Conservation (phyloP, 2,329 filamentous ascomycete species). For the Chalaropsis thielavioides region DNA sequence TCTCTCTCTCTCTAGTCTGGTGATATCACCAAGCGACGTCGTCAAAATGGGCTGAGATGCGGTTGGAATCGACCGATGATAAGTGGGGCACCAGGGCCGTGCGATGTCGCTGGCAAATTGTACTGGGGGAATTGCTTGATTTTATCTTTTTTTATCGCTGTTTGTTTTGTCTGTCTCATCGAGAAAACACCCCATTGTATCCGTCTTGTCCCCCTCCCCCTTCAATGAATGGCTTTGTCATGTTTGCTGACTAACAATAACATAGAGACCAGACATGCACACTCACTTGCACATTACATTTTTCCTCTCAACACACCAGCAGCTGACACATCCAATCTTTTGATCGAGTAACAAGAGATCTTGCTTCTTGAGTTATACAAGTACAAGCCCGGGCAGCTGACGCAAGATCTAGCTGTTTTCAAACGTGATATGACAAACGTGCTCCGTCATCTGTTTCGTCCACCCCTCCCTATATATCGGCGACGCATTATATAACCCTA, state of each 20-base stretch:
- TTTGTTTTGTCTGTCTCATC: neutral
- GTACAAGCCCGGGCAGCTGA: neutral
- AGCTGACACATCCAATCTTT: neutral
- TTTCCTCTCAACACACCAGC: neutral
- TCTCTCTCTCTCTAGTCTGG: slow-evolving; percentile 9
- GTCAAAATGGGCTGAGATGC: slow-evolving; percentile 18
- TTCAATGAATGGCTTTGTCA: neutral
- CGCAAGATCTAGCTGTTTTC: neutral
- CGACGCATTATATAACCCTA: neutral
- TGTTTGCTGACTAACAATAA: neutral
- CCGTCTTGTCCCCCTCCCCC: neutral
- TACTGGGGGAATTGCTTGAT: slow-evolving; percentile 8
- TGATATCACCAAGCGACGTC: slow-evolving; percentile 16
- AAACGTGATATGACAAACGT: neutral
- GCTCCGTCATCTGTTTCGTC: neutral
- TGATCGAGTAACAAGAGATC: neutral
- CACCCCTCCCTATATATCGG: neutral
- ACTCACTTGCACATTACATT: too few species aligned
- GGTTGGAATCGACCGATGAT: slow-evolving; percentile 18
- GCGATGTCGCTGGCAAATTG: slow-evolving; percentile 10
- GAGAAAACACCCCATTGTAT: neutral
- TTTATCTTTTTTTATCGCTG: neutral
- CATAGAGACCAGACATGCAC: neutral
- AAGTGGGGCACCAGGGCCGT: slow-evolving; percentile 14
- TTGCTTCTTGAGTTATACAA: neutral